Evolutionary conservation across 192 early-diverging fungal species (phyloP).

Genomic region (Backusella australiensis): DNA sequence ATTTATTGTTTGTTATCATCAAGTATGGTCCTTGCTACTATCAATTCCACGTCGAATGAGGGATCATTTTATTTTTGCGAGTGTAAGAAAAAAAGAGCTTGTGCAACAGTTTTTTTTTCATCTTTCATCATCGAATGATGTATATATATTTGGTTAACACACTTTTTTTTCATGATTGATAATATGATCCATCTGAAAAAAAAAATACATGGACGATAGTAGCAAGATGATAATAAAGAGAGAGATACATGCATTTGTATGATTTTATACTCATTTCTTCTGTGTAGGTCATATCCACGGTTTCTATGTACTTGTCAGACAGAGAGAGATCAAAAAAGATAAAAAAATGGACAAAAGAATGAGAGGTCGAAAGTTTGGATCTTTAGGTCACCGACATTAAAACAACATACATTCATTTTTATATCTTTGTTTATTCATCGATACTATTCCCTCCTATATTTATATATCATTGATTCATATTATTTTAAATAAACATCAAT

Average conservation of each 20-base stretch:
- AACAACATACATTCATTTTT: background rate
- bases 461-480: background rate
- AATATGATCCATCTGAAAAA: background rate
- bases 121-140: background rate
- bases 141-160: background rate
- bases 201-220: background rate
- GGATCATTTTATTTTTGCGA: background rate
- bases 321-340: slow-evolving; percentile 13
- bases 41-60: background rate
- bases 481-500: background rate
- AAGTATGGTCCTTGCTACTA: background rate
- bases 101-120: background rate
- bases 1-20: background rate
- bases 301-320: slow-evolving; percentile 29
- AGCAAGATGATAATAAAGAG: background rate
- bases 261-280: background rate
- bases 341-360: background rate
- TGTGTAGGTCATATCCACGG: slow-evolving; percentile 30
- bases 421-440: background rate
- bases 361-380: background rate
- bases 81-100: background rate
- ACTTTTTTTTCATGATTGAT: background rate
- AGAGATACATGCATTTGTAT: background rate
- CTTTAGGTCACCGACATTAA: background rate
- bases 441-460: background rate